Evolutionary conservation across 2,329 filamentous ascomycete genomes (phyloP).

Genomic region (Exserohilum rostratum): DNA sequence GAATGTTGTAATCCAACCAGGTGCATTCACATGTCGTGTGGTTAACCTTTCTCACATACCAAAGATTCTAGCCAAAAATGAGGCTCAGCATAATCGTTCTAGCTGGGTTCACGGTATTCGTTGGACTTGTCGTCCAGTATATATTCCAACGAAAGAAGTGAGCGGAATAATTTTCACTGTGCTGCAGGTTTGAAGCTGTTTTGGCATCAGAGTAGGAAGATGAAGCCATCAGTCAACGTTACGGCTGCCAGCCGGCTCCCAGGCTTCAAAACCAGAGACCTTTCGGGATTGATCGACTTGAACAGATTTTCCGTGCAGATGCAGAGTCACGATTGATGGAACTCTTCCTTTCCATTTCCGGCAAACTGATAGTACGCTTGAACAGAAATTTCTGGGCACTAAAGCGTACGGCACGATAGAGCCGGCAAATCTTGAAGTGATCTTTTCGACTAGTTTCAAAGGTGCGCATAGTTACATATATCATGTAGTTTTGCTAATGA

Average conservation of each 20-base stretch:
- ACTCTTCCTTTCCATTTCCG: conserved; percentile 44
- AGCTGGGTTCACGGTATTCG: neutral
- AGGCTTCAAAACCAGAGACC: conserved; percentile 27
- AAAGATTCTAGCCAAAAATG: neutral
- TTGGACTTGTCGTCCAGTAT: neutral
- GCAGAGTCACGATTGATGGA: conserved; percentile 33
- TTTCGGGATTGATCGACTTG: conserved; percentile 28
- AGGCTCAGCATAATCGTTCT: neutral
- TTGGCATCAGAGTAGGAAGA: conserved; percentile 9
- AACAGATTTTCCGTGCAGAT: conserved; percentile 30
- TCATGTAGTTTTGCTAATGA: neutral
- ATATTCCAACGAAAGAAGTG: neutral
- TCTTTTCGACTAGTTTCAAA: conserved; percentile 29
- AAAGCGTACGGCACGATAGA: conserved; percentile 31
- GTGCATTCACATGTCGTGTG: neutral
- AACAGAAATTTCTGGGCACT: conserved; percentile 28
- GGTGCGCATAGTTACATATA: conserved; percentile 9
- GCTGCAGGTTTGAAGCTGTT: neutral
- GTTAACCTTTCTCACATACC: neutral
- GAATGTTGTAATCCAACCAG: neutral
- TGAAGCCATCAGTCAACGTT: conserved; percentile 14
- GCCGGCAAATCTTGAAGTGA: conserved; percentile 31
- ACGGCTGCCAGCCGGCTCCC: conserved; percentile 26
- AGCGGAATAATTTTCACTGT: neutral
- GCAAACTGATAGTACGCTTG: conserved; percentile 38